Percentiles rank a stretch among this genome's conserved stretches.
These are phyloP conservation scores for Lecanicillium sp. DNA, from an alignment of 2,329 filamentous ascomycete genomes.

Conservation along the genomic window DNA sequence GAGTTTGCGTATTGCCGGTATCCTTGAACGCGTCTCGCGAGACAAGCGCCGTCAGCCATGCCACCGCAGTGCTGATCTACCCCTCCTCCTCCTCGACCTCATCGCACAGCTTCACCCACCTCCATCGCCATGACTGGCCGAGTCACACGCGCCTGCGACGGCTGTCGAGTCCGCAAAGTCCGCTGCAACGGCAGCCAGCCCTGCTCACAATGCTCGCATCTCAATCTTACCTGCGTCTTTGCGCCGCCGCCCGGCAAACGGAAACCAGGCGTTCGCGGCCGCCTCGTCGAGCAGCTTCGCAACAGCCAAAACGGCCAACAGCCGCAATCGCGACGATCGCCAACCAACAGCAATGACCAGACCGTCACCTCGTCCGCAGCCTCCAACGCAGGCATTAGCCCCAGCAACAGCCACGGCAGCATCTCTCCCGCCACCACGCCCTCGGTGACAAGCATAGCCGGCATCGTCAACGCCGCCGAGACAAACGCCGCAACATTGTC, in stretches of 20 bases:
- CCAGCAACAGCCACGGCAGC: slow-evolving; percentile 4
- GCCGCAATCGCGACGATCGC: neutral
- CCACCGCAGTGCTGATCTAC: too few species aligned
- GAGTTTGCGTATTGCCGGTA: too few species aligned
- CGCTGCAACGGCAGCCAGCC: slow-evolving; percentile 25
- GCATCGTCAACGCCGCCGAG: slow-evolving; percentile 14
- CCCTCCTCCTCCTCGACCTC: neutral
- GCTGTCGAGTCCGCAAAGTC: slow-evolving; percentile 29
- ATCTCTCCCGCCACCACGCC: slow-evolving; percentile 10
- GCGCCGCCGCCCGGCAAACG: slow-evolving; percentile 23
- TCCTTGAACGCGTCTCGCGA: too few species aligned
- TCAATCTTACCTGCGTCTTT: slow-evolving; percentile 25
- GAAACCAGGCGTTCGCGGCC: slow-evolving; percentile 24
- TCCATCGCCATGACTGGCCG: slow-evolving; percentile 2
- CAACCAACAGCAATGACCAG: slow-evolving; percentile 2
- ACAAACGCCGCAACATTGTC: slow-evolving; percentile 3
- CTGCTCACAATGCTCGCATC: slow-evolving; percentile 27
- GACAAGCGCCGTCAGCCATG: too few species aligned
- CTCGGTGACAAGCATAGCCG: slow-evolving; percentile 17
- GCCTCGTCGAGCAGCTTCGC: slow-evolving; percentile 26
- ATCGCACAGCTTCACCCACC: too few species aligned
- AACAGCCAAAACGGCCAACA: slow-evolving; percentile 10
- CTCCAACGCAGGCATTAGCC: slow-evolving; percentile 1
- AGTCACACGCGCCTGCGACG: slow-evolving; percentile 24
- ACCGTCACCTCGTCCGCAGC: neutral